Base-by-base conservation (phyloP, 1,284 basidiomycete species). In the Trichosporon inkin region DNA sequence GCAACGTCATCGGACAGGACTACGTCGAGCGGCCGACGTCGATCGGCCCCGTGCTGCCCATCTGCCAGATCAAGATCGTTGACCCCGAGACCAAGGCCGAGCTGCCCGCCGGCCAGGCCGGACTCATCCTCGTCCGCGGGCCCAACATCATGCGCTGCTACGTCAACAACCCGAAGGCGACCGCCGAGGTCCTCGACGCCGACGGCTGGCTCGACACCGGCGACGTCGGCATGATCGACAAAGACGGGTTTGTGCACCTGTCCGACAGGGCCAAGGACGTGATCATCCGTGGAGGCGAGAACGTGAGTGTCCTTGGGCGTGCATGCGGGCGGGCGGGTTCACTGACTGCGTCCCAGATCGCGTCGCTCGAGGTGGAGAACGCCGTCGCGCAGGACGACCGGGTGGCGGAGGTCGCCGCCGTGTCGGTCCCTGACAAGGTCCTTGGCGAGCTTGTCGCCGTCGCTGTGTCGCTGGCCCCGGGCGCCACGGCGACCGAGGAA, bases 201-300 rank as follows among this genome's bases (percentile, higher is more conserved):
- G 71, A 75, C 24, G 75, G 75, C 19, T 77, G 73, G 73, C 62
- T 77, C n/a, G 70, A 77, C 66, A 73, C 62, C 7, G 74, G 74
- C 16, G 74, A 76, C 66, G 63, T 70, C 4, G 74, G 64, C 5
- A 62, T 53, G 37, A 53, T 75, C 11, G 73, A 75, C 55, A 51
- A 60, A 7, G 71, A 73, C 4, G 73, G 71, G 0, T 73, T 70
- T 56, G 40, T 76, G 36, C 72, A 70, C 56, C 69, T 76, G 62
- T 63, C 67, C 36, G 74, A 76, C 61, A 61, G 74, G 4, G 53
- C 56, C 10, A 65, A 65, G 58, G 75, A 77, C 60, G 67, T 77
- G 41, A 77, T 77, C 51, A 74, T 77, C 37, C 72, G 75, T 6
- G 75, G 75, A 19, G 75, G 73, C 2, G 75, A 77, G 62, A 77